Evolutionary conservation across 345 rosid species (phyloP).

Genomic region (Salix brachista): DNA sequence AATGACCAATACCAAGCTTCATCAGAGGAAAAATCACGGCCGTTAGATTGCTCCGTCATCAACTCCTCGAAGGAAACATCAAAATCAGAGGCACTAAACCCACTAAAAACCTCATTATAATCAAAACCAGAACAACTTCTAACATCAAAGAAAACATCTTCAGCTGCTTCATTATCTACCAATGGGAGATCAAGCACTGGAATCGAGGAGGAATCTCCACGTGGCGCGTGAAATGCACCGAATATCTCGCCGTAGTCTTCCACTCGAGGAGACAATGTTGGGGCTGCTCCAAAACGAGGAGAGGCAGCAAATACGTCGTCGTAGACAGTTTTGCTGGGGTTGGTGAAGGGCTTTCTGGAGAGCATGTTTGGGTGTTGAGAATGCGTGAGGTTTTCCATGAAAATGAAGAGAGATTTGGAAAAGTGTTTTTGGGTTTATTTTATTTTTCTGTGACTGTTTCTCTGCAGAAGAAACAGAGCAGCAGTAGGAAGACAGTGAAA

Average conservation of each 20-base stretch:
- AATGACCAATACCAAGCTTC: conserved; percentile 66
- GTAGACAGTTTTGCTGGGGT: conserved; percentile 37
- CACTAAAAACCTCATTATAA: conserved; percentile 78
- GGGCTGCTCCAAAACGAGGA: conserved; percentile 45
- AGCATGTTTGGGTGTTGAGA: conserved; percentile 46
- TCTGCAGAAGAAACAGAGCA: background rate
- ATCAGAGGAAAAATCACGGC: conserved; percentile 54
- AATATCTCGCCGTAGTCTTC: conserved; percentile 86
- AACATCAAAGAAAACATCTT: conserved; percentile 50
- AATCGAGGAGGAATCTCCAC: conserved; percentile 56
- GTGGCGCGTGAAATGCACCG: conserved; percentile 68
- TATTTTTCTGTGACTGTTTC: background rate
- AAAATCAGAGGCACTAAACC: conserved; percentile 47
- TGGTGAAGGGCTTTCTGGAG: conserved; percentile 20
- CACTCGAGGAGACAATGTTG: conserved; percentile 66
- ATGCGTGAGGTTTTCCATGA: conserved; percentile 65
- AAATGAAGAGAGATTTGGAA: conserved; percentile 2
- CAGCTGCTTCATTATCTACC: conserved; percentile 33
- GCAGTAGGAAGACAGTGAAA: background rate
- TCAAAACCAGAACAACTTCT: conserved; percentile 53
- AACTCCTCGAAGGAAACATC: conserved; percentile 62
- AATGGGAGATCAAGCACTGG: conserved; percentile 88
- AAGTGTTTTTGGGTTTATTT: conserved; percentile 23
- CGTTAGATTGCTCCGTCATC: conserved; percentile 32
- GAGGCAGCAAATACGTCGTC: conserved; percentile 82